These are phyloP conservation scores for Tillandsia leiboldiana DNA, from an alignment of 176 grass and related monocot species.

Conservation along the genomic window DNA sequence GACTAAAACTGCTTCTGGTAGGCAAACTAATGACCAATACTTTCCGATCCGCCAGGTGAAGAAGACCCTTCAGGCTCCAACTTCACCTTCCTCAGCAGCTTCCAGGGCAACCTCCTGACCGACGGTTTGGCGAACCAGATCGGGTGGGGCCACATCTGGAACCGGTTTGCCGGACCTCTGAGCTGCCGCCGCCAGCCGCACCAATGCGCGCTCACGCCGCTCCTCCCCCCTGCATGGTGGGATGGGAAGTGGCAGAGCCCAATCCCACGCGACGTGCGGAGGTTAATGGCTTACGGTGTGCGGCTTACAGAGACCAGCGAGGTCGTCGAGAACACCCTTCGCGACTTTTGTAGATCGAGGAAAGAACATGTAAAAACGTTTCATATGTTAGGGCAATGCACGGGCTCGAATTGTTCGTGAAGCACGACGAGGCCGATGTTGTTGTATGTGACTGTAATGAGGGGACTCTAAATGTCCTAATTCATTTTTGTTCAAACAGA, in stretches of 20 bases:
- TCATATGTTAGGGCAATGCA: slow-evolving; percentile 35
- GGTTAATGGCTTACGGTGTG: slow-evolving; percentile 47
- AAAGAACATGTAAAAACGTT: slow-evolving; percentile 59
- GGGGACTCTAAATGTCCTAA: not conserved
- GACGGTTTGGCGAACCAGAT: slow-evolving; percentile 48
- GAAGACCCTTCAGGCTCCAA: slow-evolving; percentile 22
- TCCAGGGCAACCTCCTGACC: slow-evolving; percentile 63
- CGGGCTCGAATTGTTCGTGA: not conserved
- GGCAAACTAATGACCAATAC: not conserved
- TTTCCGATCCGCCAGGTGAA: slow-evolving; percentile 23
- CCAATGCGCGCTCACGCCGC: slow-evolving; percentile 57
- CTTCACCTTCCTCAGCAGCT: slow-evolving; percentile 78
- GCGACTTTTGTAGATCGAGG: slow-evolving; percentile 37
- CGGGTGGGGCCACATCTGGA: slow-evolving; percentile 89
- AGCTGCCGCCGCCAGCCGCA: slow-evolving; percentile 52
- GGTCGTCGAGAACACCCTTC: slow-evolving; percentile 37
- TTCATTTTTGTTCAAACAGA: too few relatives aligned
- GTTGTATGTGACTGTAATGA: not conserved
- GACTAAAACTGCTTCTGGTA: too few relatives aligned
- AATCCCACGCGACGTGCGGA: slow-evolving; percentile 31
- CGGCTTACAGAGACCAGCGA: slow-evolving; percentile 28
- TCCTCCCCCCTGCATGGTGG: slow-evolving; percentile 81
- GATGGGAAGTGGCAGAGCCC: slow-evolving; percentile 69
- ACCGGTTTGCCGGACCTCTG: slow-evolving; percentile 53
- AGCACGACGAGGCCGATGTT: not conserved